Evolutionary conservation across 2,329 filamentous ascomycete species (phyloP), one percentile per base, ranked within the genome.

Genomic region (Tolypocladium pustulatum): DNA sequence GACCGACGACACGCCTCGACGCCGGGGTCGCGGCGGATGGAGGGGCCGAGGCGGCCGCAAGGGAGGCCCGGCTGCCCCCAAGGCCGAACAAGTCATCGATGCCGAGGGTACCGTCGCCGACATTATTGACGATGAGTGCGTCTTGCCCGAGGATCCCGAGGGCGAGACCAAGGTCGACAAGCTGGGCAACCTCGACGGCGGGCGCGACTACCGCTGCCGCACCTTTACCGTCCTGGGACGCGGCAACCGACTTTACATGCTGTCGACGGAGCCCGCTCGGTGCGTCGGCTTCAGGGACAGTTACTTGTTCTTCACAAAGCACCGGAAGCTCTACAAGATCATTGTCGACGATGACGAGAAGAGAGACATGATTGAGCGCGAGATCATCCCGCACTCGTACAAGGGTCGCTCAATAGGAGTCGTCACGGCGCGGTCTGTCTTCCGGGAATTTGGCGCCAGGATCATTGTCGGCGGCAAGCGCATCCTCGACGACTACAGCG

Each of bases 291-390:
- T 99, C 80, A 84, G 94, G 65, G 94, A 99, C 78, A 97, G 92
- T 63, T 99, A 99, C 70, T 84, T 99, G 32, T 97, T 99, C 81
- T 99, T 99, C 79, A 95, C 94, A 63, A 99, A 97, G 75, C 94
- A 99, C 75, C 89, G 90, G 71, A 87, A 91, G 68, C 87, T 99
- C 17, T 94, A 91, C 82, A 99, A 99, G 78, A 96, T 99, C 68
- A 96, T 99, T 67, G 90, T 97, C 59, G 91, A 92, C 66, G 94
- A 99, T 64, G 88, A 94, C n/a, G 93, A 96, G 74, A 99, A 99
- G 78, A 86, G 88, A 61, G 92, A 97, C 73, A 83, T 99, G 77
- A 99, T 99, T 69, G 91, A 95, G 65, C 86, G 94, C 61, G 89
- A 95, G 7, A 88, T 99, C 69, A 96, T 99, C 63, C 94, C 94